These are phyloP conservation scores for Xylaria arbuscula DNA, from an alignment of 2,329 filamentous ascomycete genomes.

Conservation along the genomic window DNA sequence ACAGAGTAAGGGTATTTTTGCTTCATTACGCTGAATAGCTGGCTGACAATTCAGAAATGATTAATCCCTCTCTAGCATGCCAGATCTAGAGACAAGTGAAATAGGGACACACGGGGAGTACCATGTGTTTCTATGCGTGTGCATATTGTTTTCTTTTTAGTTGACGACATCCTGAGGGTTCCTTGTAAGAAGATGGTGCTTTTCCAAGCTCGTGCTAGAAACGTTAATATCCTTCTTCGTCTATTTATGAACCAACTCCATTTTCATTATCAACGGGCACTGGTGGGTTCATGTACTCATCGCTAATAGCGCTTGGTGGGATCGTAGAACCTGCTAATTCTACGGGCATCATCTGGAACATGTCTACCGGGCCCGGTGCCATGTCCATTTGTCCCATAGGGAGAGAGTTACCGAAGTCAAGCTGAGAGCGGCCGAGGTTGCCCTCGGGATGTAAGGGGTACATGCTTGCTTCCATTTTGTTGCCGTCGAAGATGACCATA, in stretches of 20 bases:
- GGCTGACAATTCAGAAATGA: constrained; percentile 8
- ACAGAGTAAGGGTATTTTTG: constrained; percentile 13
- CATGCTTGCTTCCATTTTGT: constrained; percentile 79
- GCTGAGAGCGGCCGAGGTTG: constrained; percentile 61
- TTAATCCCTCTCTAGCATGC: neutral
- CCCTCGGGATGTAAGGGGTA: constrained; percentile 83
- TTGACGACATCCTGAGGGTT: neutral
- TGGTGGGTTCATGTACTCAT: neutral
- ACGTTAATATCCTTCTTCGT: neutral
- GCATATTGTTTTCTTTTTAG: constrained; percentile 2
- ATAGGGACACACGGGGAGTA: constrained; percentile 1
- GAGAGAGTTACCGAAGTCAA: constrained; percentile 49
- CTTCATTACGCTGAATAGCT: constrained; percentile 3
- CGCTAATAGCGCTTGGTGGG: constrained; percentile 8
- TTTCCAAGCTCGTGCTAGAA: constrained; percentile 16
- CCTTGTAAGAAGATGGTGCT: neutral
- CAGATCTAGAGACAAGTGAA: constrained; percentile 3
- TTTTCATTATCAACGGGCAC: neutral
- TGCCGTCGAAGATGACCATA: constrained; percentile 90
- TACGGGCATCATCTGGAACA: constrained; percentile 43
- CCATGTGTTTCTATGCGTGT: constrained; percentile 8
- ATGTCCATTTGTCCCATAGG: constrained; percentile 36
- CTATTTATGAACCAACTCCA: neutral
- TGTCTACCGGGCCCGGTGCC: constrained; percentile 24
- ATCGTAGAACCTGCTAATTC: constrained; percentile 27